Conservation (phyloP, 495 filamentous ascomycete species). For the Tuber indicum region DNA sequence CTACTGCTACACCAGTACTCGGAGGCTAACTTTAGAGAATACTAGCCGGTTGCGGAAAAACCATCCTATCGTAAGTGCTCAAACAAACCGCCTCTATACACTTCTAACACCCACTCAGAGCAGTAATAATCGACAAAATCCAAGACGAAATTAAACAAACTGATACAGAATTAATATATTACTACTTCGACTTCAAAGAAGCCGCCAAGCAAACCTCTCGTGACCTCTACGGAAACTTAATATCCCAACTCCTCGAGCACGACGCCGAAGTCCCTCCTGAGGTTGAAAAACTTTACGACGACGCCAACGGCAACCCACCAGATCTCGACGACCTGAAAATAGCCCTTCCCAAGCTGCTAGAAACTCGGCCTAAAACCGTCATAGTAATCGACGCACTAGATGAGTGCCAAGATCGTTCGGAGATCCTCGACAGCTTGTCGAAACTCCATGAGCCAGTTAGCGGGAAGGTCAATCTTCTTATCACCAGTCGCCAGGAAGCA, state of each 20-base stretch:
- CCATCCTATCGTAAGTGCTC: conserved; percentile 4
- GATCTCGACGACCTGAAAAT: conserved; percentile 13
- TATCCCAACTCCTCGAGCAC: conserved; percentile 18
- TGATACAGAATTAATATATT: conserved; percentile 9
- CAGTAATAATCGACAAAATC: conserved; percentile 25
- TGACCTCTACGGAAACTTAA: conserved; percentile 11
- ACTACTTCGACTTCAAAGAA: conserved; percentile 23
- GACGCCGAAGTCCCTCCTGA: conserved; percentile 5
- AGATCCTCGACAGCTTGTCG: not conserved
- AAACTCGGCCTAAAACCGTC: not conserved
- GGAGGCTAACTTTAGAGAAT: not conserved
- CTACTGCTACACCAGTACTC: not conserved
- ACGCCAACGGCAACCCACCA: conserved; percentile 7
- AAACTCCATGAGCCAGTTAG: not conserved
- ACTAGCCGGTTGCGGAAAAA: not conserved
- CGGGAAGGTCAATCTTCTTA: not conserved
- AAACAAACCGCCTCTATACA: not conserved
- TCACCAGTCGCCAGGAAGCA: conserved; percentile 16
- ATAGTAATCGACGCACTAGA: not conserved
- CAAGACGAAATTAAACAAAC: not conserved
- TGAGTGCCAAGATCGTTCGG: not conserved
- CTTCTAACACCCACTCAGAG: not conserved
- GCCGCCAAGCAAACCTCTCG: not conserved
- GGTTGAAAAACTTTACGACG: conserved; percentile 10
- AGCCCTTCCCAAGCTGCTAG: conserved; percentile 10